Base-by-base conservation (phyloP, 306 rosid species). In the Citrullus mucosospermus region DNA sequence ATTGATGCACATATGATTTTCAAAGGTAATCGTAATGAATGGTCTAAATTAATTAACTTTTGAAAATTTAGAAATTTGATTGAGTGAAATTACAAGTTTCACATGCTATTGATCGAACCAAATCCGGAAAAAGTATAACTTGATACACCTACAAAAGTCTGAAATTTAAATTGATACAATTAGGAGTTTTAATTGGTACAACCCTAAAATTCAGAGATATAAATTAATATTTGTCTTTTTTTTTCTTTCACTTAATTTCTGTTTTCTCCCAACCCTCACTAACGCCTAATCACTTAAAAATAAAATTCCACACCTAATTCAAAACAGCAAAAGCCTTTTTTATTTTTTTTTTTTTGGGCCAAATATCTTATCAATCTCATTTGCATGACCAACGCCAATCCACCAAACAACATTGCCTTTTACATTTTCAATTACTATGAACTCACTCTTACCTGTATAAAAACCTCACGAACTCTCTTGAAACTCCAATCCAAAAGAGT, bases 381-480 rank as follows among this genome's bases (percentile, higher is more conserved):
- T 81, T 76, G 69, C 88, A 81, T 87, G 97, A 85, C 14, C 72
- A 65, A 65, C 50, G 48, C 74, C 63, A 77, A 91, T 85, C 91
- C 25, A 76, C 87, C 78, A 74, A 76, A 86, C 78, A 74, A 43
- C 4, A 56, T 34, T 11, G 15, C 32, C 68, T 44, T 67, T 68
- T n/a, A 9, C 36, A 20, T 16, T 22, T 43, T 18, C 73, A 38
- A 43, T 20, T 67, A 20, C 74, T 41, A 69, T 6, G 30, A 69
- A 69, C 41, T 78, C 41, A 69, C 41, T 78, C 41, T 73, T 18
- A 68, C 77, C 70, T 56, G 5, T 56, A 34, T 57, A 59, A 18
- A 76, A 56, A 76, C 16, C 65, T 39, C 13, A 32, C 32, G 36
- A 16, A 15, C 61, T 30, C 5, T 14, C 46, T 28, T 25, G 30